Conservation (phyloP, 1,284 basidiomycete genomes). For the Quambalaria eucalypti region DNA sequence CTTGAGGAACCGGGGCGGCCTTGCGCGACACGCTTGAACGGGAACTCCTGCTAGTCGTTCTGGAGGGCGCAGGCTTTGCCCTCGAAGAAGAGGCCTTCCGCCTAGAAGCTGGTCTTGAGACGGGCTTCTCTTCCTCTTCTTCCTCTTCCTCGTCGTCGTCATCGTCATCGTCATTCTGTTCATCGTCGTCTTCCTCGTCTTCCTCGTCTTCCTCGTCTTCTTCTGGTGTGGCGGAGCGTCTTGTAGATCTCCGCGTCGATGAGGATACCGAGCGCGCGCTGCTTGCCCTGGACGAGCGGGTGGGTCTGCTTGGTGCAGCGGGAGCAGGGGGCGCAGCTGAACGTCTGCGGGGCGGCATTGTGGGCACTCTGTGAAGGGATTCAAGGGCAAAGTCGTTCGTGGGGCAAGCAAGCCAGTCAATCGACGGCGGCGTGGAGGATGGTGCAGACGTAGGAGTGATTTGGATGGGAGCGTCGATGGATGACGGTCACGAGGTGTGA, state of each 20-base stretch:
- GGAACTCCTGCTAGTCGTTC: not conserved
- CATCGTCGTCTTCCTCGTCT: conserved; percentile 12
- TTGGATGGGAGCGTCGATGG: no score
- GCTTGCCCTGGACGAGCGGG: no score
- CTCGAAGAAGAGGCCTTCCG: not conserved
- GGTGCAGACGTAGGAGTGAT: no score
- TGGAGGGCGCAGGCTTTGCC: not conserved
- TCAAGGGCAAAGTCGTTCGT: no score
- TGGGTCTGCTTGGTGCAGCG: no score
- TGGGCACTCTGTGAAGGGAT: no score
- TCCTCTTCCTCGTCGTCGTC: conserved; percentile 11
- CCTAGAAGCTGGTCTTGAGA: not conserved
- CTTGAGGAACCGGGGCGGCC: conserved; percentile 3
- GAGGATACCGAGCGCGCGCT: not conserved
- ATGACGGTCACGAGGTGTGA: no score
- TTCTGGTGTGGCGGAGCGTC: not conserved
- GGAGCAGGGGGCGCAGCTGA: no score
- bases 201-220: conserved; percentile 7
- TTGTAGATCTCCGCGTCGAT: not conserved
- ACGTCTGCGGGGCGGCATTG: no score
- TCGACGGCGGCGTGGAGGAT: no score
- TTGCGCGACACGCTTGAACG: conserved; percentile 7
- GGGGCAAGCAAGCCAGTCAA: no score
- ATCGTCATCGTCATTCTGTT: conserved; percentile 1
- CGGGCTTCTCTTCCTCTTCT: not conserved